Evolutionary conservation across 2,329 filamentous ascomycete species (phyloP).

Genomic region (Ascochyta viciae-villosae): DNA sequence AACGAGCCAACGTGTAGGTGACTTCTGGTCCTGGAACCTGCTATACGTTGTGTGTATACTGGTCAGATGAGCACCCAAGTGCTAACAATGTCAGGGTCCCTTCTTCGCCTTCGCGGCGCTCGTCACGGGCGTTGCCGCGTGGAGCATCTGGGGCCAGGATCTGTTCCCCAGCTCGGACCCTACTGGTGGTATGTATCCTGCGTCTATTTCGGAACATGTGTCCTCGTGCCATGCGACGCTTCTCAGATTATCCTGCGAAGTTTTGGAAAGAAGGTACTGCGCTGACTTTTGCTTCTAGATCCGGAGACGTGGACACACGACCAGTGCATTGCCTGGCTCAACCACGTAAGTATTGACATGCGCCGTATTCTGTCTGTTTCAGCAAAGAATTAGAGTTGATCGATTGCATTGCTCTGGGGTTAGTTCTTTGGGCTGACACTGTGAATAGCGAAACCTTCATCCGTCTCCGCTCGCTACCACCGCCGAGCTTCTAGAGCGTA

Average conservation of each 20-base stretch:
- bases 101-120: constrained; percentile 73
- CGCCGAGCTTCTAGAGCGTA: constrained; percentile 70
- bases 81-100: constrained; percentile 33
- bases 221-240: not conserved
- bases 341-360: constrained; percentile 65
- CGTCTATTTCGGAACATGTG: not conserved
- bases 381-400: too few species aligned
- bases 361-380: too few species aligned
- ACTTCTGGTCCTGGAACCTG: constrained; percentile 29
- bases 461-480: constrained; percentile 65
- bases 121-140: constrained; percentile 80
- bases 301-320: constrained; percentile 77
- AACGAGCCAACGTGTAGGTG: constrained; percentile 53
- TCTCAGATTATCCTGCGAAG: not conserved
- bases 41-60: constrained; percentile 31
- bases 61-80: not conserved
- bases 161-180: constrained; percentile 84
- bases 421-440: not conserved
- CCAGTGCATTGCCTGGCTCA: constrained; percentile 82
- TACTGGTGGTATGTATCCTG: constrained; percentile 66
- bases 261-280: not conserved
- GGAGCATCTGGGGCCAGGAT: constrained; percentile 84
- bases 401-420: too few species aligned
- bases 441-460: constrained; percentile 66
- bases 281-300: constrained; percentile 52